Evolutionary conservation across 2,329 filamentous ascomycete species (phyloP).

Genomic region (Incumbomyces lentus): DNA sequence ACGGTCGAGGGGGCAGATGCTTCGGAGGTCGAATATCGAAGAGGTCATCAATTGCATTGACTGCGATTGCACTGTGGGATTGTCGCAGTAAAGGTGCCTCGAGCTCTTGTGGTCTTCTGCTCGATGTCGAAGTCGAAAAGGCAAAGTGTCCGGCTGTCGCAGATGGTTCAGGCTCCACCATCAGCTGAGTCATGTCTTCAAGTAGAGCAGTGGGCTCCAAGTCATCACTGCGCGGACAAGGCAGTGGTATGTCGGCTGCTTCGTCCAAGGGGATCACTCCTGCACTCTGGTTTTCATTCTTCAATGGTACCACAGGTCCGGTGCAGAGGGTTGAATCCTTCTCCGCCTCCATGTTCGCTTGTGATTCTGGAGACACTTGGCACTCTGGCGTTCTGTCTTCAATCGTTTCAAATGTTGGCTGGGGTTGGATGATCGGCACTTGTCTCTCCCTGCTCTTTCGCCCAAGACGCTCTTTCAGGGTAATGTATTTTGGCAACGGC

Average conservation of each 20-base stretch:
- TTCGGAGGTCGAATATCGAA: constrained; percentile 20
- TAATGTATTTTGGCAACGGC: constrained; percentile 6
- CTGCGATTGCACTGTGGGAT: constrained; percentile 4
- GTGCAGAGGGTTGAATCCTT: background rate
- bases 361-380: background rate
- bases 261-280: constrained; percentile 10
- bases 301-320: background rate
- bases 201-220: constrained; percentile 17
- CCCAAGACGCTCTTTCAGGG: background rate
- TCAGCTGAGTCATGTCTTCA: constrained; percentile 21
- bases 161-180: constrained; percentile 16
- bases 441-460: background rate
- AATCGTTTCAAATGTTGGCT: too few species aligned
- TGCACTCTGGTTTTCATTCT: background rate
- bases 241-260: constrained; percentile 17
- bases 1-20: constrained; percentile 16
- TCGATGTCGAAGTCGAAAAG: constrained; percentile 19
- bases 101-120: constrained; percentile 10
- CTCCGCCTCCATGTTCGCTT: background rate
- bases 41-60: constrained; percentile 10
- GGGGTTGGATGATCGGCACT: background rate
- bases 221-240: constrained; percentile 14
- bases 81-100: constrained; percentile 10
- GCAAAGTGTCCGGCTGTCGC: constrained; percentile 12
- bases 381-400: background rate